Base-by-base conservation (phyloP, 2,329 filamentous ascomycete species). In the Xylaria sp. region DNA sequence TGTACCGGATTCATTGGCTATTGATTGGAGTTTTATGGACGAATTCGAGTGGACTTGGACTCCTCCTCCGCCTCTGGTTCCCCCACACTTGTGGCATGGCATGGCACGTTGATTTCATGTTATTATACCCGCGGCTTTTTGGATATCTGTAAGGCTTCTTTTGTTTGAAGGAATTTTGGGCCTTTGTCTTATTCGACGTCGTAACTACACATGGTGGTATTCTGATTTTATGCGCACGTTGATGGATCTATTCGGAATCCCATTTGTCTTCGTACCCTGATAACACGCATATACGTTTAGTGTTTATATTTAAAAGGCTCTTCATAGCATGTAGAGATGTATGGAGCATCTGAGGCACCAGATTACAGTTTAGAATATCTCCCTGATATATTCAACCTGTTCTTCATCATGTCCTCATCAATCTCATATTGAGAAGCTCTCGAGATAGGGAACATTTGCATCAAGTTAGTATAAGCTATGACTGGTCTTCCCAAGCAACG, bases 11-110 rank as follows among this genome's bases (percentile, higher is more conserved):
- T 47, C 75, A 60, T 71, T 74, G 42, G 72, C 71, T 44, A 78
- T 79, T 37, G 78, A 78, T 60, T 79, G 78, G 78, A 75, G 70
- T 6, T 78, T 79, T 53, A 76, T 79, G 77, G 77, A 78, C 21
- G 77, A 79, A 51, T 78, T 78, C 40, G 76, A 78, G 27, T 78
- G 76, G 76, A 75, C 61, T 60, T 75, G 77, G 63, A 61, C 57
- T 13, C 60, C 67, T 35, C 29, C 67, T 35, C 29, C 65, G 35
- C 42, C 21, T 40, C 60, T 72, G 5, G 63, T n/a, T 29, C 64
- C 65, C 12, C 70, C 70, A 2, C 60, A 42, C 42, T 51, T 68
- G 9, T 72, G 70, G 70, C 54, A 63, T 40, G 65, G 65, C 12
- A 54, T 69, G 65, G 42, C 64, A 58, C 66, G 67, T 27, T 71